Percentiles rank a stretch among this genome's conserved stretches.
Evolutionary conservation across 2,329 filamentous ascomycete genomes (phyloP).

Genomic region (Ophiostoma sp.): DNA sequence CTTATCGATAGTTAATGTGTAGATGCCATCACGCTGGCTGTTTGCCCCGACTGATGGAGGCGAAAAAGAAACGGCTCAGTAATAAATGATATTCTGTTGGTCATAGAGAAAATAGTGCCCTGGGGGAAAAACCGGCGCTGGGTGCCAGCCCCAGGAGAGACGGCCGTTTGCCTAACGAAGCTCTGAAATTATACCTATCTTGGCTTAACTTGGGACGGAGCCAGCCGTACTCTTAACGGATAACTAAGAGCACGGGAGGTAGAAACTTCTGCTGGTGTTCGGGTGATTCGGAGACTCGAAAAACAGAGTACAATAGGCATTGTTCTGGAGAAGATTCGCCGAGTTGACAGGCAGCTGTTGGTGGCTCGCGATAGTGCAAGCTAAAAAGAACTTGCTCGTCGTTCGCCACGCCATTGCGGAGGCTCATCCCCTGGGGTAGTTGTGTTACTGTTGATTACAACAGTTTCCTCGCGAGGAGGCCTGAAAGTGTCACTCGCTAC

Average conservation of each 20-base stretch:
- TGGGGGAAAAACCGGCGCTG: neutral
- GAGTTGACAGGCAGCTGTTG: no score
- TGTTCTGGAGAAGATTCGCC: neutral
- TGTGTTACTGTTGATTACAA: neutral
- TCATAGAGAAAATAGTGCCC: neutral
- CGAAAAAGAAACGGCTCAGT: neutral
- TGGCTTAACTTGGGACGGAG: neutral
- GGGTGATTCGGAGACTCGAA: neutral
- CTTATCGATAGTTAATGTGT: neutral
- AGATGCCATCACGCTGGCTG: neutral
- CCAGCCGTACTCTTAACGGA: neutral
- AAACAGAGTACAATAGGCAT: neutral
- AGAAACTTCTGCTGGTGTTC: neutral
- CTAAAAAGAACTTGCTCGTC: neutral
- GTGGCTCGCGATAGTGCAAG: neutral
- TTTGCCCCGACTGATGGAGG: neutral
- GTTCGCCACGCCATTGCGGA: neutral
- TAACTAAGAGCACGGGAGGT: neutral
- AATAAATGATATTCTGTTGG: neutral
- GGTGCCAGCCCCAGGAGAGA: neutral
- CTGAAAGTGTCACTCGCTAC: neutral
- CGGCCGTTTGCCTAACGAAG: neutral
- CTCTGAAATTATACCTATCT: neutral
- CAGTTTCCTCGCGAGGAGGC: neutral
- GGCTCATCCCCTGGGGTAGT: no score